Percentiles rank a stretch among this genome's conserved stretches.
Evolutionary conservation across 2,329 filamentous ascomycete genomes (phyloP).

Genomic region (Xylariaceae sp.): DNA sequence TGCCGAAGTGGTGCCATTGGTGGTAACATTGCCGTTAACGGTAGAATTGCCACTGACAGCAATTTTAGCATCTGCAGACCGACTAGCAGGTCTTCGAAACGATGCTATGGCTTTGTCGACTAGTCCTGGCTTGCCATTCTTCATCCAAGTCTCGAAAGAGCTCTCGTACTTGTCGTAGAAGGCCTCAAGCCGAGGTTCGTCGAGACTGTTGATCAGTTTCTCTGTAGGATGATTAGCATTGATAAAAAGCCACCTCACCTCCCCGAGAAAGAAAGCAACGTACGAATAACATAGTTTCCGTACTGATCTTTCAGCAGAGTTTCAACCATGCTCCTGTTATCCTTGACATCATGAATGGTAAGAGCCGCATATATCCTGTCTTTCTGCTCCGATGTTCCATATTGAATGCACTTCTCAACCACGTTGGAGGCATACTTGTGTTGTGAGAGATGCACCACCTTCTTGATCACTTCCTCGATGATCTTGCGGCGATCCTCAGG

Average conservation of each 20-base stretch:
- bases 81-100: too few species aligned
- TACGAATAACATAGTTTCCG: slow-evolving; percentile 96
- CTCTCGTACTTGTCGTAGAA: slow-evolving; percentile 56
- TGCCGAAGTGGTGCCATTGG: too few species aligned
- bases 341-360: slow-evolving; percentile 53
- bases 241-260: not conserved
- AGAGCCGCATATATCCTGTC: slow-evolving; percentile 63
- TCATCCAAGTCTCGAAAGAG: slow-evolving; percentile 64
- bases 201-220: slow-evolving; percentile 66
- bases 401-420: slow-evolving; percentile 84
- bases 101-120: too few species aligned
- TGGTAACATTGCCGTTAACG: not conserved
- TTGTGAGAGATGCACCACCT: slow-evolving; percentile 75
- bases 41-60: slow-evolving; percentile 8
- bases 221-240: slow-evolving; percentile 50
- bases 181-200: slow-evolving; percentile 54
- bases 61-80: not conserved
- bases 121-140: too few species aligned
- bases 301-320: slow-evolving; percentile 84
- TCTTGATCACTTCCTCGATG: slow-evolving; percentile 66
- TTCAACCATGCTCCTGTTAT: slow-evolving; percentile 67
- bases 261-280: slow-evolving; percentile 39
- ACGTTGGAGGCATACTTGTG: slow-evolving; percentile 98
- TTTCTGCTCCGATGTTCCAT: slow-evolving; percentile 66
- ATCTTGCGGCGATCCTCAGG: slow-evolving; percentile 69